Conservation (phyloP, 805 yeast genomes). For the Hanseniaspora lindneri region DNA sequence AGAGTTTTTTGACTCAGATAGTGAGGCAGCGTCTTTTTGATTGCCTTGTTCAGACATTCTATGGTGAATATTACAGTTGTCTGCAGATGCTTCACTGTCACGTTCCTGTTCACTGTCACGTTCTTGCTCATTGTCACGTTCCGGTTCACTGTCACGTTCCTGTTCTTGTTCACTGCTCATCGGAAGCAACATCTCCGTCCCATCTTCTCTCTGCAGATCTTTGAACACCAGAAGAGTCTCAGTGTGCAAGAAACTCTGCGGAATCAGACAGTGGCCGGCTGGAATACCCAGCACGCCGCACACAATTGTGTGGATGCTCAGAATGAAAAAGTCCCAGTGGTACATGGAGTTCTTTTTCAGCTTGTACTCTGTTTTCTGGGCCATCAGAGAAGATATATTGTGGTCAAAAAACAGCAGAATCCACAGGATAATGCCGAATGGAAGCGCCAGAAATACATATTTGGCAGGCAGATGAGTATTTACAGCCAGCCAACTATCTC, state of each 20-base stretch:
- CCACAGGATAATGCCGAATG: constrained; percentile 80
- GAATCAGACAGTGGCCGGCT: constrained; percentile 91
- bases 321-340: constrained; percentile 79
- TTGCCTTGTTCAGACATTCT: no score
- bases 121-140: no score
- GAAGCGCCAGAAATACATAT: constrained; percentile 71
- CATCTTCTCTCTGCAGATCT: constrained; percentile 28
- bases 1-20: no score
- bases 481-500: constrained; percentile 31
- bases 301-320: constrained; percentile 78
- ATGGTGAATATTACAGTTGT: no score
- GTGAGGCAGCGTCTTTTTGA: no score
- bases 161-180: no score
- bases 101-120: no score
- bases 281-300: constrained; percentile 85
- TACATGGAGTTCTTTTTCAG: constrained; percentile 77
- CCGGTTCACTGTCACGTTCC: no score
- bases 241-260: constrained; percentile 94
- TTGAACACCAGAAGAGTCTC: constrained; percentile 51
- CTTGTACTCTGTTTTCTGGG: constrained; percentile 74
- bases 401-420: constrained; percentile 87
- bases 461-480: constrained; percentile 1
- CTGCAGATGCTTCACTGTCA: no score
- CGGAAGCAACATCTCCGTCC: constrained; percentile 9
- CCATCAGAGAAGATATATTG: constrained; percentile 84